phyloP scores from a whole-genome alignment of 2,329 filamentous ascomycete species.

The Alternaria viburni region DNA sequence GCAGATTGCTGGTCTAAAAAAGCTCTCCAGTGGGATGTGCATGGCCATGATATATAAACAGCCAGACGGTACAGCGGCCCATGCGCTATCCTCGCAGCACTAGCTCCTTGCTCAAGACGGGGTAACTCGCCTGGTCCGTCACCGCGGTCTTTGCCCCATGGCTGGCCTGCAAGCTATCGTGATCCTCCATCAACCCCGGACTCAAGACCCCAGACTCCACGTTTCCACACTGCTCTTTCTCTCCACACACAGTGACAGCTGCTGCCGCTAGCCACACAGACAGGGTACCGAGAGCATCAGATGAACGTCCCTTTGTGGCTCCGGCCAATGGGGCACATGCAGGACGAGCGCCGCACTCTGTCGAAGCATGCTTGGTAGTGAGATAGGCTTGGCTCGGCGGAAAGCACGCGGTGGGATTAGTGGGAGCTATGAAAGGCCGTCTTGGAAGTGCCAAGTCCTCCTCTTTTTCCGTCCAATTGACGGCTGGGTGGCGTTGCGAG shows the following conservation, averaged over 20 bases:
- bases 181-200: slow-evolving; percentile 16
- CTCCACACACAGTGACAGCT: slow-evolving; percentile 3
- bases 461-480: slow-evolving; percentile 24
- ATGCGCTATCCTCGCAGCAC: slow-evolving; percentile 18
- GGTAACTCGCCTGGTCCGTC: slow-evolving; percentile 18
- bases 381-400: slow-evolving; percentile 14
- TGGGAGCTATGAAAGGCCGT: slow-evolving; percentile 22
- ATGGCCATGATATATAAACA: slow-evolving; percentile 33
- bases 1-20: slow-evolving; percentile 24
- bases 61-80: slow-evolving; percentile 23
- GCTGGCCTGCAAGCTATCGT: not conserved
- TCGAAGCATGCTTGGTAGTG: slow-evolving; percentile 5
- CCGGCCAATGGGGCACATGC: slow-evolving; percentile 13
- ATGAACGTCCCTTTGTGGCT: slow-evolving; percentile 2
- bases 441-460: slow-evolving; percentile 28
- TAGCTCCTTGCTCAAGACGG: slow-evolving; percentile 28
- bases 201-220: slow-evolving; percentile 1
- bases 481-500: slow-evolving; percentile 4
- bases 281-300: slow-evolving; percentile 6
- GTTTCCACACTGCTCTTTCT: not conserved
- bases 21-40: slow-evolving; percentile 7
- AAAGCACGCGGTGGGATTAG: slow-evolving; percentile 14
- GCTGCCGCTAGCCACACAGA: slow-evolving; percentile 14
- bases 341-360: not conserved
- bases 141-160: slow-evolving; percentile 25